Conservation (phyloP, 768 basidiomycete species). For the Amylocystis lapponica region DNA sequence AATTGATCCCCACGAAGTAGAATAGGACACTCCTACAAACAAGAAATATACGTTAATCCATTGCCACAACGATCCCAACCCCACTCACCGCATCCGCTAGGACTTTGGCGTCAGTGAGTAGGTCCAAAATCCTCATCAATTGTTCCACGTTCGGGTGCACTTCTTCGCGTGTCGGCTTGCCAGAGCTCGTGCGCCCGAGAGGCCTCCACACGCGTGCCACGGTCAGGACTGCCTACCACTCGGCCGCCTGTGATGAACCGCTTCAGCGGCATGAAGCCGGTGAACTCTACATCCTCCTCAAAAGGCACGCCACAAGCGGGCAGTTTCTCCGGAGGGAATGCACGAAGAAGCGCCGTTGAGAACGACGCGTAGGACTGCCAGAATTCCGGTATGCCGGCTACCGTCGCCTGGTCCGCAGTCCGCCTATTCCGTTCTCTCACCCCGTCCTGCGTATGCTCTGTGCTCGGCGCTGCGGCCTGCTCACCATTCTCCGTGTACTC, state of each 20-base stretch:
- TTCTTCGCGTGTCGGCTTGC: slow-evolving; percentile 20
- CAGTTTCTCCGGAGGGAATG: slow-evolving; percentile 65
- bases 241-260: slow-evolving; percentile 43
- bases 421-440: slow-evolving; percentile 23
- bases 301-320: slow-evolving; percentile 55
- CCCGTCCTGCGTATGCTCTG: slow-evolving; percentile 12
- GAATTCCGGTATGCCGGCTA: slow-evolving; percentile 42
- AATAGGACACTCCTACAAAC: slow-evolving; percentile 21
- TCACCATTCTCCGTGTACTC: too few relatives aligned
- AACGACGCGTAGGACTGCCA: slow-evolving; percentile 73
- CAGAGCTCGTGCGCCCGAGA: not conserved
- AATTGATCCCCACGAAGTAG: slow-evolving; percentile 12
- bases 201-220: not conserved
- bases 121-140: slow-evolving; percentile 86
- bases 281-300: slow-evolving; percentile 88
- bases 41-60: slow-evolving; percentile 4
- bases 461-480: slow-evolving; percentile 8
- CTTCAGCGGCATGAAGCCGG: slow-evolving; percentile 81
- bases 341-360: slow-evolving; percentile 46
- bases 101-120: slow-evolving; percentile 63
- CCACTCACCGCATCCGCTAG: slow-evolving; percentile 52
- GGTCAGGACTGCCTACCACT: not conserved
- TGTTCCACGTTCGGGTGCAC: slow-evolving; percentile 94
- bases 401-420: slow-evolving; percentile 27
- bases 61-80: not conserved